These are phyloP conservation scores for Calocera viscosa DNA, from an alignment of 768 basidiomycete species.

Conservation along the genomic window DNA sequence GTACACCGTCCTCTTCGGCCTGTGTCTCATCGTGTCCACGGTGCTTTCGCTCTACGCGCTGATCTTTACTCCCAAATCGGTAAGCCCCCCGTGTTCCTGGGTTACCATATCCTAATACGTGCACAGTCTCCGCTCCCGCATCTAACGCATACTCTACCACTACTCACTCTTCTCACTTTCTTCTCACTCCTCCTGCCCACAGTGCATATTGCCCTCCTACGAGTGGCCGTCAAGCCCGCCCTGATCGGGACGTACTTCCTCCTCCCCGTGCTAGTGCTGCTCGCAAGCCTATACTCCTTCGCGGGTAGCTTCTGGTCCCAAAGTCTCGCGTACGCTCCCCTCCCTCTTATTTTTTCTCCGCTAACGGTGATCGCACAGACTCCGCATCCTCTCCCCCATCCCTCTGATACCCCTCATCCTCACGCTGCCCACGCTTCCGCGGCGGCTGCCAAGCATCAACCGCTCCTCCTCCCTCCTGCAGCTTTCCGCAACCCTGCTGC, in stretches of 20 bases:
- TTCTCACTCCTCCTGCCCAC: background rate
- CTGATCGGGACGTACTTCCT: constrained; percentile 3
- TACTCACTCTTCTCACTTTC: background rate
- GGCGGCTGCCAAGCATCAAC: background rate
- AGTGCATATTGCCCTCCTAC: background rate
- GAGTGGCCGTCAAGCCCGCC: background rate
- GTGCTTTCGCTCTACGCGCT: background rate
- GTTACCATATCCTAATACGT: background rate
- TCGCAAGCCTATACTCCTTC: constrained; percentile 1
- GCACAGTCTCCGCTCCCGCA: background rate
- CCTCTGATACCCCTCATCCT: background rate
- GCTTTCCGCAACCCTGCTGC: background rate
- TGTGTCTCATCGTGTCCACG: background rate
- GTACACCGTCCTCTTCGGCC: background rate
- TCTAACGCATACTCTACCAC: background rate
- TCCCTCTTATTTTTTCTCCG: background rate
- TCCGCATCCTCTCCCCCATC: background rate
- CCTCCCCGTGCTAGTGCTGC: background rate
- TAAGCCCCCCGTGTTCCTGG: background rate
- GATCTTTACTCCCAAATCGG: background rate
- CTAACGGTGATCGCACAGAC: background rate
- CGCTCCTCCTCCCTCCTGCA: background rate
- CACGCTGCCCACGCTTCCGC: background rate
- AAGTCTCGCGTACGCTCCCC: background rate
- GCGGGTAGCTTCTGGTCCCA: constrained; percentile 5